These are phyloP conservation scores for Cladophialophora psammophila DNA, from an alignment of 2,329 filamentous ascomycete genomes.

Conservation along the genomic window DNA sequence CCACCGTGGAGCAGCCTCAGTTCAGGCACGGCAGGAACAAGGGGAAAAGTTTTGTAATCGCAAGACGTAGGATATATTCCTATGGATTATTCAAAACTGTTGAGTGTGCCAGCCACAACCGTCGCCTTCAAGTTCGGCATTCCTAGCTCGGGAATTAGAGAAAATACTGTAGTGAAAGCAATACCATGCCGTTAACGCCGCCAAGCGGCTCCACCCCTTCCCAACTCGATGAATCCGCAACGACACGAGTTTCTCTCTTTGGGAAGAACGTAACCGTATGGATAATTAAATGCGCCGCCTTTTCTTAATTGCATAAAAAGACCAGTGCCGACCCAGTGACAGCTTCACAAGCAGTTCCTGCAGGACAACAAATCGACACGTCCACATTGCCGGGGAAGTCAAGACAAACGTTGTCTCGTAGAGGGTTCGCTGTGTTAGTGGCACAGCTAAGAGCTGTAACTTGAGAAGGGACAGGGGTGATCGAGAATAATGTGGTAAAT, in stretches of 20 bases:
- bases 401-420: slow-evolving; percentile 15
- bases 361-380: slow-evolving; percentile 14
- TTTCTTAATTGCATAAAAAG: slow-evolving; percentile 14
- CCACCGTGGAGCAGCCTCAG: too few relatives aligned
- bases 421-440: slow-evolving; percentile 4
- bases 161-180: too few relatives aligned
- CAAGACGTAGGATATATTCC: too few relatives aligned
- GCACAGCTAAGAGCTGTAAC: slow-evolving; percentile 9
- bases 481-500: slow-evolving; percentile 7
- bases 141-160: too few relatives aligned
- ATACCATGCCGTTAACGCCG: slow-evolving; percentile 2
- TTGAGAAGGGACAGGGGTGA: slow-evolving; percentile 8
- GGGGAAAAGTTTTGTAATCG: too few relatives aligned
- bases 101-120: too few relatives aligned
- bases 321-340: slow-evolving; percentile 12
- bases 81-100: too few relatives aligned
- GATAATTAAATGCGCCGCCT: slow-evolving; percentile 1
- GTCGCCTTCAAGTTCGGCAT: too few relatives aligned
- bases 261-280: slow-evolving; percentile 4
- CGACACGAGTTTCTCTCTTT: slow-evolving; percentile 15
- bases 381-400: slow-evolving; percentile 15
- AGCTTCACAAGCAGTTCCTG: slow-evolving; percentile 12
- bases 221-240: slow-evolving; percentile 8
- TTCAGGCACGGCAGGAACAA: too few relatives aligned
- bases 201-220: slow-evolving; percentile 10